These are phyloP conservation scores for Lipomyces yamadae DNA, from an alignment of 805 yeast species.

Conservation along the genomic window DNA sequence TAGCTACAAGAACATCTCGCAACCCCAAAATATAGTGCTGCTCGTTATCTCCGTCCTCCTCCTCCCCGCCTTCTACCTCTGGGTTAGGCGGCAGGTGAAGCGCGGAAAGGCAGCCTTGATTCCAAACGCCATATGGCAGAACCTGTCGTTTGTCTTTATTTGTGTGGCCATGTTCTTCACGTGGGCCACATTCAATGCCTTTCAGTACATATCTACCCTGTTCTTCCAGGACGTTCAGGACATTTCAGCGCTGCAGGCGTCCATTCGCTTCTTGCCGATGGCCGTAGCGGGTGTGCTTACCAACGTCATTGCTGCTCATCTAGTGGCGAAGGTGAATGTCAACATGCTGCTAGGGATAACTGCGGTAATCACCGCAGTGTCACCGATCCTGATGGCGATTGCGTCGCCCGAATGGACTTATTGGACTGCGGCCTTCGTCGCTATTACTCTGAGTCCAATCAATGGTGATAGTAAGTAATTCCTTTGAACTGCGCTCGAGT, in stretches of 20 bases:
- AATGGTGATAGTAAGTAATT: conserved; percentile 6
- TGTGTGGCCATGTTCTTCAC: conserved; percentile 11
- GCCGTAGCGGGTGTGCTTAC: conserved; percentile 11
- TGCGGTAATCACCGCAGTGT: conserved; percentile 11
- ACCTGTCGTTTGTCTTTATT: conserved; percentile 7
- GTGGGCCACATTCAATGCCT: conserved; percentile 11
- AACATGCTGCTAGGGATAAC: conserved; percentile 9
- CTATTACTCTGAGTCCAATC: conserved; percentile 11
- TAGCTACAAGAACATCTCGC: conserved; percentile 12
- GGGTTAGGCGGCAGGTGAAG: conserved; percentile 11
- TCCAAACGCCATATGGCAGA: conserved; percentile 9
- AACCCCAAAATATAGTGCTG: conserved; percentile 13
- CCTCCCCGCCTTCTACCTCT: conserved; percentile 13
- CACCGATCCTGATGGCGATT: conserved; percentile 12
- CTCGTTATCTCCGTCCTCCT: conserved; percentile 11
- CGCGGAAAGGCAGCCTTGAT: conserved; percentile 11
- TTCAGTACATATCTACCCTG: conserved; percentile 13
- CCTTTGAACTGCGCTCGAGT: conserved; percentile 8
- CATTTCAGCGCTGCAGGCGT: conserved; percentile 12
- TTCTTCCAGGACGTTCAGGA: conserved; percentile 12
- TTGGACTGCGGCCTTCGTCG: conserved; percentile 12
- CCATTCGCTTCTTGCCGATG: conserved; percentile 11
- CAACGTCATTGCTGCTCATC: conserved; percentile 10
- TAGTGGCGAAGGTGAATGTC: conserved; percentile 11
- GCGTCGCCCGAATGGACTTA: conserved; percentile 11